Evolutionary conservation across 768 basidiomycete genomes (phyloP).

Genomic region (Amanita thiersii): DNA sequence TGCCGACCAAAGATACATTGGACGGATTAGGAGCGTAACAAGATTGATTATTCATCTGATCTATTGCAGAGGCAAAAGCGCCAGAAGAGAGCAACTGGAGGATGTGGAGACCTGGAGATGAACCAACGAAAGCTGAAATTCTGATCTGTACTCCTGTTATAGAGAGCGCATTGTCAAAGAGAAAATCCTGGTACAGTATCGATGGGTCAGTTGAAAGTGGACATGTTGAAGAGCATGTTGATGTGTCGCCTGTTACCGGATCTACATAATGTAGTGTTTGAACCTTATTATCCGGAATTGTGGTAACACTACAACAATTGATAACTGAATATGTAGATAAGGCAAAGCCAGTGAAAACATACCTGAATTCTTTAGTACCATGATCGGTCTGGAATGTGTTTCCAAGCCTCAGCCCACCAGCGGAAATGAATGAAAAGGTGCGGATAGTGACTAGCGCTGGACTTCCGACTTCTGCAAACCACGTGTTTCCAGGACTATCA

Average conservation of each 20-base stretch:
- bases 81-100: slow-evolving; percentile 91
- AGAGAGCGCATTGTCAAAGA: slow-evolving; percentile 54
- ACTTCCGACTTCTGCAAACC: slow-evolving; percentile 73
- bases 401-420: slow-evolving; percentile 78
- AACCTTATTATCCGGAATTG: slow-evolving; percentile 84
- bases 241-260: slow-evolving; percentile 62
- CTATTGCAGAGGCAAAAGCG: slow-evolving; percentile 75
- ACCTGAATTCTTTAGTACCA: slow-evolving; percentile 89
- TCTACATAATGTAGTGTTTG: slow-evolving; percentile 74
- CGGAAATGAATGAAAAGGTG: slow-evolving; percentile 65
- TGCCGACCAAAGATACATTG: slow-evolving; percentile 55
- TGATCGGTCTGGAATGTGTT: slow-evolving; percentile 81
- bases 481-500: slow-evolving; percentile 74
- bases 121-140: slow-evolving; percentile 67
- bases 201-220: slow-evolving; percentile 72
- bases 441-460: slow-evolving; percentile 70
- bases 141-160: slow-evolving; percentile 89
- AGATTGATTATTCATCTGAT: slow-evolving; percentile 49
- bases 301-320: slow-evolving; percentile 50
- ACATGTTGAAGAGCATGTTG: slow-evolving; percentile 72
- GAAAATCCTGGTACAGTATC: slow-evolving; percentile 88
- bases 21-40: slow-evolving; percentile 78
- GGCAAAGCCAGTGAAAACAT: slow-evolving; percentile 16
- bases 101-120: slow-evolving; percentile 76
- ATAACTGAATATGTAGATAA: slow-evolving; percentile 11